Evolutionary conservation across 139 green algal genomes (phyloP).

Genomic region (Auxenochlorella pyrenoidosa): DNA sequence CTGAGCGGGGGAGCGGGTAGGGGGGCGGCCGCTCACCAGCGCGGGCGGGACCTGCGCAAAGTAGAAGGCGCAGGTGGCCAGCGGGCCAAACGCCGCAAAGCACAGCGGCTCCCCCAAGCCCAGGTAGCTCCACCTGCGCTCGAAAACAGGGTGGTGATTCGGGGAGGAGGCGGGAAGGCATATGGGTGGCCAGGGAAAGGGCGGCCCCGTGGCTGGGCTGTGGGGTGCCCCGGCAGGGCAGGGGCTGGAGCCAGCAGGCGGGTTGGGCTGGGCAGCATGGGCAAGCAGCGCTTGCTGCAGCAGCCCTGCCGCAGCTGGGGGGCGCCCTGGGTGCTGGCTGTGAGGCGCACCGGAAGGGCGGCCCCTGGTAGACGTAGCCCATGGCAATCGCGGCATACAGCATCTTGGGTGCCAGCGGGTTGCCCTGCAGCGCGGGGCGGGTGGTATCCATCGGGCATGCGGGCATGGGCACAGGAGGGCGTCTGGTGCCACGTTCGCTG

Average conservation of each 20-base stretch:
- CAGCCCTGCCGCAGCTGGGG: too few relatives aligned
- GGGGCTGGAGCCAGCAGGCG: too few relatives aligned
- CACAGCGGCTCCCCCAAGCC: constrained; percentile 97
- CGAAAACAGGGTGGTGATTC: background rate
- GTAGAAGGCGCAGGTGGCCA: constrained; percentile 95
- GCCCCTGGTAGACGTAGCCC: constrained; percentile 98
- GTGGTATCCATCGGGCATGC: too few relatives aligned
- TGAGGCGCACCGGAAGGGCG: constrained; percentile 86
- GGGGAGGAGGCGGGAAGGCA: too few relatives aligned
- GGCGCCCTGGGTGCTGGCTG: background rate
- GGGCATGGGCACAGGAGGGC: too few relatives aligned
- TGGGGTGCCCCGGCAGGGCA: too few relatives aligned
- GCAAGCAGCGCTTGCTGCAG: too few relatives aligned
- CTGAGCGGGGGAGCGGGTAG: too few relatives aligned
- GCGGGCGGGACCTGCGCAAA: constrained; percentile 65
- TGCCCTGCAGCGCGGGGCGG: constrained; percentile 44
- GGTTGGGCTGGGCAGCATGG: too few relatives aligned
- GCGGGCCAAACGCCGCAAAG: constrained; percentile 96
- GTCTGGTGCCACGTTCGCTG: too few relatives aligned
- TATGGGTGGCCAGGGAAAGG: too few relatives aligned
- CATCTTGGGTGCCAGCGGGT: constrained; percentile 59
- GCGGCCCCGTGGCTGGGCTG: too few relatives aligned
- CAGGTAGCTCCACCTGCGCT: constrained; percentile 85
- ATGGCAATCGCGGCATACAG: constrained; percentile 83
- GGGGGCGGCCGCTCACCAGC: background rate